phyloP scores from a whole-genome alignment of 805 yeast species.

The Nakazawaea populi region DNA sequence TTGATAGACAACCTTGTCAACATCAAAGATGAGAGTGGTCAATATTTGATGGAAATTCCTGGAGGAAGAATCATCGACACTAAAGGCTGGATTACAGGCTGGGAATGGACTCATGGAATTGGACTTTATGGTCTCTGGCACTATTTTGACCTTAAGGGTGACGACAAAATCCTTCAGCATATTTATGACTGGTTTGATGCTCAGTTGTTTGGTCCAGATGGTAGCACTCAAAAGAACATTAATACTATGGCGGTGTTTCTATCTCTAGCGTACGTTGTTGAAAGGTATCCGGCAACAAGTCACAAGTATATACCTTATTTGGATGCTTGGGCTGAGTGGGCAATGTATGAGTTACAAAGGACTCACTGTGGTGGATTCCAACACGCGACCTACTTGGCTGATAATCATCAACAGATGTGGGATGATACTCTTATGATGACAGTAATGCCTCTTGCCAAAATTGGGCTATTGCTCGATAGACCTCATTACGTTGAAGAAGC shows the following conservation, averaged over 20 bases:
- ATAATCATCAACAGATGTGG: constrained; percentile 25
- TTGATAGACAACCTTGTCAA: constrained; percentile 22
- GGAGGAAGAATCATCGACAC: constrained; percentile 29
- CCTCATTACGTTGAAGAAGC: constrained; percentile 29
- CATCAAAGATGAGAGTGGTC: constrained; percentile 26
- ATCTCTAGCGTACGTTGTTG: constrained; percentile 25
- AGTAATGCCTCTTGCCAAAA: constrained; percentile 29
- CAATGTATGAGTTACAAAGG: constrained; percentile 22
- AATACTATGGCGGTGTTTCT: constrained; percentile 31
- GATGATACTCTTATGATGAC: constrained; percentile 31
- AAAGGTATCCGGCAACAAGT: constrained; percentile 14
- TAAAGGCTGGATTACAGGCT: constrained; percentile 31
- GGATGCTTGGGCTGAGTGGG: constrained; percentile 31
- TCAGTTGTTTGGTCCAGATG: constrained; percentile 22
- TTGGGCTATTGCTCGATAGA: constrained; percentile 22
- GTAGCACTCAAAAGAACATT: constrained; percentile 27
- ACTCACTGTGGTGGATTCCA: constrained; percentile 30
- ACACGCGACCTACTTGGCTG: constrained; percentile 27
- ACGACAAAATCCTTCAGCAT: constrained; percentile 17
- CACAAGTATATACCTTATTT: constrained; percentile 21
- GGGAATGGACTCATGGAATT: constrained; percentile 36
- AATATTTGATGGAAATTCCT: constrained; percentile 23
- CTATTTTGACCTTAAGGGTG: constrained; percentile 23
- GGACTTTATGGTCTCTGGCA: constrained; percentile 34
- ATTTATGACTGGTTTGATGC: constrained; percentile 24